Evolutionary conservation across 1,284 basidiomycete genomes (phyloP).

Genomic region (Violaceomyces palustris): DNA sequence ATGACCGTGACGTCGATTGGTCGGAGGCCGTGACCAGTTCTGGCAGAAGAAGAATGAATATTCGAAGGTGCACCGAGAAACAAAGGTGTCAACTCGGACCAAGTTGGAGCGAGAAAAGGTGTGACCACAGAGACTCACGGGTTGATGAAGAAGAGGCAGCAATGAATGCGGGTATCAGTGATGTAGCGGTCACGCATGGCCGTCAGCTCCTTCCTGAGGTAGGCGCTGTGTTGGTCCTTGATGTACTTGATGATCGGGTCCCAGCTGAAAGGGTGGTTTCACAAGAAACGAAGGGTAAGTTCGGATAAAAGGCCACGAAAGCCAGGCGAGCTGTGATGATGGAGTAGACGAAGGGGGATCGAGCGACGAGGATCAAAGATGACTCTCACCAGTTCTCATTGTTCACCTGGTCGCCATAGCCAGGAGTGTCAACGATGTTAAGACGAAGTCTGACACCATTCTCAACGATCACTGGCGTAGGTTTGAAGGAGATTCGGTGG

Average conservation of each 20-base stretch:
- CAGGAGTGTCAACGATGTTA: conserved; percentile 98
- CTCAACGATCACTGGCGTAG: conserved; percentile 77
- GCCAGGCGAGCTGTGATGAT: neutral
- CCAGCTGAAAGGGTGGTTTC: conserved; percentile 78
- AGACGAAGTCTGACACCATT: conserved; percentile 90
- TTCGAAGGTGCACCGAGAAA: no score
- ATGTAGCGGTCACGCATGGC: conserved; percentile 98
- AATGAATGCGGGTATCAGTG: conserved; percentile 96
- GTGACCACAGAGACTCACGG: conserved; percentile 62
- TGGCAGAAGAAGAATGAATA: neutral
- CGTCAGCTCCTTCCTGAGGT: conserved; percentile 96
- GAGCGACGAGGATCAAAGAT: conserved; percentile 2
- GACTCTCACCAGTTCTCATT: conserved; percentile 86
- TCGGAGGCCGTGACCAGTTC: conserved; percentile 46
- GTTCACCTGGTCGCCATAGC: conserved; percentile 97
- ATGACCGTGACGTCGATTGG: conserved; percentile 92
- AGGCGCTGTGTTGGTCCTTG: conserved; percentile 97
- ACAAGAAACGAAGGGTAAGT: neutral
- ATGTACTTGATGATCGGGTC: conserved; percentile 98
- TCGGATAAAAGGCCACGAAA: neutral
- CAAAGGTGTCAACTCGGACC: no score
- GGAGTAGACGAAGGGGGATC: conserved; percentile 1
- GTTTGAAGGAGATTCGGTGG: no score
- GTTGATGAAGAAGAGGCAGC: conserved; percentile 96
- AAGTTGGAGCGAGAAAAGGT: conserved; percentile 58